Conservation (phyloP, 176 grass and related monocot genomes). For the Oryza australiensis region DNA sequence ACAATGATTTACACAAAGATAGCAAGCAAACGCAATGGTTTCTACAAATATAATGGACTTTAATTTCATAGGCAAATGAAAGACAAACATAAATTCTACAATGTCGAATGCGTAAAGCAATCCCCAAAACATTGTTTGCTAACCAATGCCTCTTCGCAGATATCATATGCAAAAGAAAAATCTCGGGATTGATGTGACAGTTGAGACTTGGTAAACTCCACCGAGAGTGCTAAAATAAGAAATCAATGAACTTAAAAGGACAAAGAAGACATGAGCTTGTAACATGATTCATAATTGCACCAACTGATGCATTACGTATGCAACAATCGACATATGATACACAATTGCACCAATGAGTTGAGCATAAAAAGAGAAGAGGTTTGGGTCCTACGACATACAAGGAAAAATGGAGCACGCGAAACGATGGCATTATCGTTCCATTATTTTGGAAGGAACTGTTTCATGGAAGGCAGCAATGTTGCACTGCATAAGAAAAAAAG, state of each 20-base stretch:
- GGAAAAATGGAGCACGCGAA: slow-evolving; percentile 61
- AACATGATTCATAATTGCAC: background rate
- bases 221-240: slow-evolving; percentile 69
- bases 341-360: background rate
- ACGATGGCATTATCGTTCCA: slow-evolving; percentile 67
- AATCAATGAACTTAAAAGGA: slow-evolving; percentile 5
- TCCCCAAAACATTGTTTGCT: no score
- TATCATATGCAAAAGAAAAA: slow-evolving; percentile 91
- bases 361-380: slow-evolving; percentile 6
- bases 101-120: slow-evolving; percentile 79
- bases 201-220: slow-evolving; percentile 96
- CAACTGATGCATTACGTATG: background rate
- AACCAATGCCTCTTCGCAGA: slow-evolving; percentile 83
- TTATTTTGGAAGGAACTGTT: slow-evolving; percentile 69
- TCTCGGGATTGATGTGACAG: slow-evolving; percentile 82
- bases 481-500: slow-evolving; percentile 45
- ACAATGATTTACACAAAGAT: background rate
- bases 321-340: background rate
- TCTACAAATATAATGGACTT: background rate
- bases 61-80: background rate
- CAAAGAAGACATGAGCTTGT: slow-evolving; percentile 2
- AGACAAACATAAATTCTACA: background rate
- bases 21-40: background rate
- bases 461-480: slow-evolving; percentile 74
- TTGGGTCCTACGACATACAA: slow-evolving; percentile 44